These are phyloP conservation scores for Starmera quercuum DNA, from an alignment of 805 yeast species.

Conservation along the genomic window DNA sequence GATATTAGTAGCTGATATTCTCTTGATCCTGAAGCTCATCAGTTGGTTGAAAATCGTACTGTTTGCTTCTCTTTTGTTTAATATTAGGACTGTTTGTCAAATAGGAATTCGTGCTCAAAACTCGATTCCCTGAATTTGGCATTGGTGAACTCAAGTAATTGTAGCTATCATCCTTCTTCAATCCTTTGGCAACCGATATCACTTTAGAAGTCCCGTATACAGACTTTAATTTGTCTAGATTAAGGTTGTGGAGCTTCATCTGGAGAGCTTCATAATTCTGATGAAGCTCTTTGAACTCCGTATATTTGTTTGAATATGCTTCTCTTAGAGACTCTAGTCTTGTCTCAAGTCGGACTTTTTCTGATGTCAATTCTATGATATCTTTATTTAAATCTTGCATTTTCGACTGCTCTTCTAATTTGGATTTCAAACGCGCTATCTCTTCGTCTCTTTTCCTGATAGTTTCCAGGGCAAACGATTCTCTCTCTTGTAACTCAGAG, in stretches of 20 bases:
- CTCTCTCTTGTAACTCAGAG: too few species aligned
- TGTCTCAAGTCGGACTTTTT: slow-evolving; percentile 13
- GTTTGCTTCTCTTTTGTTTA: slow-evolving; percentile 6
- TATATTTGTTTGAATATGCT: slow-evolving; percentile 16
- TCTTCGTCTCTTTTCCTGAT: slow-evolving; percentile 5
- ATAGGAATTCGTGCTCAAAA: slow-evolving; percentile 21
- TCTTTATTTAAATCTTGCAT: slow-evolving; percentile 1
- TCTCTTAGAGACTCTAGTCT: slow-evolving; percentile 17
- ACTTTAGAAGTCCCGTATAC: slow-evolving; percentile 14
- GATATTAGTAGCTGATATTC: too few species aligned
- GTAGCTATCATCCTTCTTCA: not conserved
- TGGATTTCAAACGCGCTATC: slow-evolving; percentile 8
- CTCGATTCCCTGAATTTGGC: slow-evolving; percentile 8
- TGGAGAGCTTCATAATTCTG: slow-evolving; percentile 19
- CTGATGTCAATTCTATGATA: slow-evolving; percentile 8
- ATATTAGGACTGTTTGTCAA: slow-evolving; percentile 6
- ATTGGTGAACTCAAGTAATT: slow-evolving; percentile 1
- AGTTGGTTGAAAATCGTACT: slow-evolving; percentile 4
- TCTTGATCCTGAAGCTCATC: slow-evolving; percentile 1
- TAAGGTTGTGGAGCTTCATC: slow-evolving; percentile 16
- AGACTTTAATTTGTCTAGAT: slow-evolving; percentile 21
- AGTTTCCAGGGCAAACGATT: slow-evolving; percentile 7
- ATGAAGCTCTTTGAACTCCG: slow-evolving; percentile 21
- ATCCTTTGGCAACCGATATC: slow-evolving; percentile 3
- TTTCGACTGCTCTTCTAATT: slow-evolving; percentile 4